phyloP scores from a whole-genome alignment of 129 eudicot species.

The Pulicaria dysenterica region DNA sequence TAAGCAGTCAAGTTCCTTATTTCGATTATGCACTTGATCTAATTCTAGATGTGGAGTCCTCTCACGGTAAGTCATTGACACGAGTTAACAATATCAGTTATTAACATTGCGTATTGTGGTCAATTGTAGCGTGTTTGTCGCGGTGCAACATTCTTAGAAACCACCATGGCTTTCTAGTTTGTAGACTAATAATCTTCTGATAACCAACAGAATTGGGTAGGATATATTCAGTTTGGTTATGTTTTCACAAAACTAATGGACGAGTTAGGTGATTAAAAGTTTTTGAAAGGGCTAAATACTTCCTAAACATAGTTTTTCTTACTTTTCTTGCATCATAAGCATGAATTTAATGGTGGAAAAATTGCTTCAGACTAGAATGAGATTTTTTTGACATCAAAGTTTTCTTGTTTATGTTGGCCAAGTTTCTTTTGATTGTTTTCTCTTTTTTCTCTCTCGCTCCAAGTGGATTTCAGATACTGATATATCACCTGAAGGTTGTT shows the following conservation, averaged over 20 bases:
- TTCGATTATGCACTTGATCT: conserved; percentile 86
- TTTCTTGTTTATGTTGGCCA: too few species aligned
- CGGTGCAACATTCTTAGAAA: neutral
- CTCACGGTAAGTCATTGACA: conserved; percentile 57
- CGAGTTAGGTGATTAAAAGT: neutral
- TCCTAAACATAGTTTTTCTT: conserved; percentile 9
- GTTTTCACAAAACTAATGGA: neutral
- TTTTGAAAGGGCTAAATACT: conserved; percentile 6
- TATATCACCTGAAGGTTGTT: neutral
- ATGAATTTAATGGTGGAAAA: too few species aligned
- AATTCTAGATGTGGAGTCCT: conserved; percentile 76
- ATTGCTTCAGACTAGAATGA: too few species aligned
- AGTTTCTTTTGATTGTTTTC: too few species aligned
- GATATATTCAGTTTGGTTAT: neutral
- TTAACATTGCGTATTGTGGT: conserved; percentile 20
- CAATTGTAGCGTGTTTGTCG: neutral
- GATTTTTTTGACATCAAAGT: too few species aligned
- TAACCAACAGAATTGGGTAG: conserved; percentile 5
- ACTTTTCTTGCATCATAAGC: neutral
- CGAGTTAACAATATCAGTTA: conserved; percentile 3
- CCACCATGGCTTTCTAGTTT: neutral
- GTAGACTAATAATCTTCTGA: neutral
- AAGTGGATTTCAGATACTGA: neutral
- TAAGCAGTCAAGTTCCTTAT: conserved; percentile 88
- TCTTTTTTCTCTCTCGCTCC: too few species aligned